Percentiles rank a stretch among this genome's conserved stretches.
Evolutionary conservation across 768 basidiomycete species (phyloP).

Genomic region (Trametes sanguinea): DNA sequence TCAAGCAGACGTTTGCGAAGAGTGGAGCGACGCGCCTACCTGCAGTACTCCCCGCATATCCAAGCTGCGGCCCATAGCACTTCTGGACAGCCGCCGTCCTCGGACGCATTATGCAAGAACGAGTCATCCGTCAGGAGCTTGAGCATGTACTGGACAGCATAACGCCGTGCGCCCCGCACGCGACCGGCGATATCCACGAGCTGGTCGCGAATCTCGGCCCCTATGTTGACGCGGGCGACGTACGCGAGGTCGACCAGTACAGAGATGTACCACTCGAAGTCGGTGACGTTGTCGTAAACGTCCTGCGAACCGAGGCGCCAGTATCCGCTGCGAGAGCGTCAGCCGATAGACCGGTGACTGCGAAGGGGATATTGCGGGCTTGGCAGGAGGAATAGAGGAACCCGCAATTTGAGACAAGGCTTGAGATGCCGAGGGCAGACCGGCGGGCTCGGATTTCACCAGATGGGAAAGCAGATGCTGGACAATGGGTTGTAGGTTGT

Average conservation of each 20-base stretch:
- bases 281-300: conserved; percentile 83
- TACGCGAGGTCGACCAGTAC: conserved; percentile 91
- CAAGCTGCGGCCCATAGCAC: conserved; percentile 94
- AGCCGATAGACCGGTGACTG: conserved; percentile 87
- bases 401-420: conserved; percentile 54
- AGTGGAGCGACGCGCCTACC: conserved; percentile 48
- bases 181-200: conserved; percentile 86
- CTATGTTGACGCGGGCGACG: conserved; percentile 79
- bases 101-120: conserved; percentile 64
- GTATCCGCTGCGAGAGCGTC: conserved; percentile 75
- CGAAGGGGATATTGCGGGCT: conserved; percentile 42
- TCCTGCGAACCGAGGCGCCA: conserved; percentile 86
- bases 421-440: conserved; percentile 58
- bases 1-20: conserved; percentile 15
- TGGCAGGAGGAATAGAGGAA: conserved; percentile 36
- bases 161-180: conserved; percentile 72
- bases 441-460: conserved; percentile 54
- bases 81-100: conserved; percentile 77
- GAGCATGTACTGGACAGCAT: conserved; percentile 83
- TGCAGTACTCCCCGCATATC: conserved; percentile 94
- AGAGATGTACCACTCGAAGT: conserved; percentile 98
- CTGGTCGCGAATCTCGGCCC: conserved; percentile 76
- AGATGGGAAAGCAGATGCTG: conserved; percentile 90
- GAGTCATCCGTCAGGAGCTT: conserved; percentile 78
- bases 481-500: conserved; percentile 86